Evolutionary conservation across 2,329 filamentous ascomycete species (phyloP).

Genomic region (Epicoccum nigrum): DNA sequence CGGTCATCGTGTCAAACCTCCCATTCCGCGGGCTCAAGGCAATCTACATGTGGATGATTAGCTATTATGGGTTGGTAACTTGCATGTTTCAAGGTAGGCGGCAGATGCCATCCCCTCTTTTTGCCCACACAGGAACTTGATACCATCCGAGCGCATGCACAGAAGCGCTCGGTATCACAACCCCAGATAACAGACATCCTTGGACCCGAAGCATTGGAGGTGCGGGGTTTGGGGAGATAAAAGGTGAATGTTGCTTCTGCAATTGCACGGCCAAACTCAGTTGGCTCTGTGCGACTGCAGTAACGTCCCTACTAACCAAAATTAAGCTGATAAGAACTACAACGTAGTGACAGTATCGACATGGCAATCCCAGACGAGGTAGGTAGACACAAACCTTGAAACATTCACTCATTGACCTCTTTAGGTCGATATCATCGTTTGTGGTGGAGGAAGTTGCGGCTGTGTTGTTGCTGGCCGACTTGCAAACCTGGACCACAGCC

Average conservation of each 20-base stretch:
- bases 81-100: constrained; percentile 19
- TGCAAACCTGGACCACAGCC: constrained; percentile 77
- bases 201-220: constrained; percentile 28
- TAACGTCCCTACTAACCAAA: constrained; percentile 15
- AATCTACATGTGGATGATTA: constrained; percentile 18
- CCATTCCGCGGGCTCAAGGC: constrained; percentile 15
- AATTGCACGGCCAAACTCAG: constrained; percentile 28
- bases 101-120: constrained; percentile 34
- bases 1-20: constrained; percentile 15
- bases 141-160: constrained; percentile 22
- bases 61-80: constrained; percentile 11
- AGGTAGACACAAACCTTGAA: not conserved
- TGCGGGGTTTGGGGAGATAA: constrained; percentile 44
- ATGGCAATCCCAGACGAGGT: constrained; percentile 73
- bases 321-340: not conserved
- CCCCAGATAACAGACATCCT: constrained; percentile 32
- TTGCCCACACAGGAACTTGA: constrained; percentile 26
- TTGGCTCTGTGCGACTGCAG: constrained; percentile 40
- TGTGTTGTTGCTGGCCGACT: constrained; percentile 61
- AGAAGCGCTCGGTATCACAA: constrained; percentile 19
- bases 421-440: constrained; percentile 76
- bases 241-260: constrained; percentile 26
- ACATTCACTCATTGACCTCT: constrained; percentile 9
- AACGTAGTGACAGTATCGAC: constrained; percentile 17
- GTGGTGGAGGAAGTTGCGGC: constrained; percentile 73